Conservation (phyloP, 345 rosid species). For the Hypericum androsaemum region DNA sequence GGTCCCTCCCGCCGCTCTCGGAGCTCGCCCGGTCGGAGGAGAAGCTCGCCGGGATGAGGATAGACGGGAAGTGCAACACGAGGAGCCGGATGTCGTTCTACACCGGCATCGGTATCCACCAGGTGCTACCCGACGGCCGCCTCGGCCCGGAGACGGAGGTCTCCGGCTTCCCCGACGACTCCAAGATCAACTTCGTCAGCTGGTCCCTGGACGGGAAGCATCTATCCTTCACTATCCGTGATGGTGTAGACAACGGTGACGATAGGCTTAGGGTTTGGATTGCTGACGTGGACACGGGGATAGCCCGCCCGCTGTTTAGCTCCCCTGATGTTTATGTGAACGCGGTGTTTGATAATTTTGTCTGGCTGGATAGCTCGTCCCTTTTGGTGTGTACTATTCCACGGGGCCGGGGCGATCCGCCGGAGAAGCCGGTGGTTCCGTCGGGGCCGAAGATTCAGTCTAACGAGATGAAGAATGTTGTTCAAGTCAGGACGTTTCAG, state of each 20-base stretch:
- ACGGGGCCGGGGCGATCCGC: conserved; percentile 59
- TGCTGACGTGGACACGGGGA: conserved; percentile 73
- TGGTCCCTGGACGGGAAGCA: conserved; percentile 88
- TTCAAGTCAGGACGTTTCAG: conserved; percentile 91
- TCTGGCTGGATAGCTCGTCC: conserved; percentile 72
- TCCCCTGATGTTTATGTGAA: conserved; percentile 55
- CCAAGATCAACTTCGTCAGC: conserved; percentile 72
- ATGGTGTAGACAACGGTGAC: conserved; percentile 41
- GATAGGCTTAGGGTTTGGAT: conserved; percentile 81
- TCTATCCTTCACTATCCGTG: conserved; percentile 66
- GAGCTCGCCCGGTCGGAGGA: conserved; percentile 88
- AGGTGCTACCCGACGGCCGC: conserved; percentile 58
- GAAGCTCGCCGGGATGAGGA: conserved; percentile 87
- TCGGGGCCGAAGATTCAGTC: conserved; percentile 80
- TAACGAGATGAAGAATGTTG: conserved; percentile 52
- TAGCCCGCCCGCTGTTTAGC: conserved; percentile 62
- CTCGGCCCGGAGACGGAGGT: conserved; percentile 80
- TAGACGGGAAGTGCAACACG: conserved; percentile 81
- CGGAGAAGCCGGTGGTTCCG: conserved; percentile 84
- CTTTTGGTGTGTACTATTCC: conserved; percentile 78
- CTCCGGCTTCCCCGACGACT: conserved; percentile 76
- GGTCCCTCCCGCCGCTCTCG: conserved; percentile 73
- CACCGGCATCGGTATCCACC: conserved; percentile 84
- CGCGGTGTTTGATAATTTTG: conserved; percentile 80
- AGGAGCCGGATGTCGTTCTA: conserved; percentile 96